Evolutionary conservation across 202 grass and related monocot species (phyloP).

Genomic region (Brachypodium distachyon): DNA sequence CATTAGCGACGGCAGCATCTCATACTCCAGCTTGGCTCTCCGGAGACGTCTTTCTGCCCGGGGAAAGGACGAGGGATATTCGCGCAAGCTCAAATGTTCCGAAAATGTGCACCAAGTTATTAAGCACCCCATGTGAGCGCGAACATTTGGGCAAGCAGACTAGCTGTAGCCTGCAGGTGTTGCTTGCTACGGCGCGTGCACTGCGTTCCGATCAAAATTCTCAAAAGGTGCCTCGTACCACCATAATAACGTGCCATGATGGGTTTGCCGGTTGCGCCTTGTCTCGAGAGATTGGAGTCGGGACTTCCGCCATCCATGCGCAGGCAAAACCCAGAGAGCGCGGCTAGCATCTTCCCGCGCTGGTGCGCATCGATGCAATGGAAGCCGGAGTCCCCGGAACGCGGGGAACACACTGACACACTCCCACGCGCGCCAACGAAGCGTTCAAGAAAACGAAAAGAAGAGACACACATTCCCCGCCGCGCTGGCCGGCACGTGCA

Average conservation of each 20-base stretch:
- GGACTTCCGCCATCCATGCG: constrained; percentile 11
- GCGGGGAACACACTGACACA: constrained; percentile 11
- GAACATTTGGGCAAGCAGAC: background rate
- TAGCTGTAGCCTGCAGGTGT: no score
- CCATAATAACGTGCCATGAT: background rate
- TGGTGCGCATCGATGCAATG: background rate
- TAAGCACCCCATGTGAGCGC: constrained; percentile 20
- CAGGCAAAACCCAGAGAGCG: background rate
- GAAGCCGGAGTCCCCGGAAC: background rate
- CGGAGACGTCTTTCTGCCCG: background rate
- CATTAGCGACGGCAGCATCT: background rate
- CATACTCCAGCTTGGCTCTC: background rate
- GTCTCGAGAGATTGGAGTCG: background rate
- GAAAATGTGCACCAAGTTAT: background rate
- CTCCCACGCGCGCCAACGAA: background rate
- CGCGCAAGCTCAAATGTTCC: constrained; percentile 15
- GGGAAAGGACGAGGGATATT: background rate
- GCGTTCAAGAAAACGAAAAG: background rate
- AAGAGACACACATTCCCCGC: constrained; percentile 22
- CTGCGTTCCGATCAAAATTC: background rate
- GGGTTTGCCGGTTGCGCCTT: background rate
- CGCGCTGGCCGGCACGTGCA: constrained; percentile 1
- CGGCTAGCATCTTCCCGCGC: background rate
- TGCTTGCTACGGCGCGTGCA: no score
- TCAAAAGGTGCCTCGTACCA: background rate